Evolutionary conservation across 2,329 filamentous ascomycete genomes (phyloP).

Genomic region (Diaporthe amygdali): DNA sequence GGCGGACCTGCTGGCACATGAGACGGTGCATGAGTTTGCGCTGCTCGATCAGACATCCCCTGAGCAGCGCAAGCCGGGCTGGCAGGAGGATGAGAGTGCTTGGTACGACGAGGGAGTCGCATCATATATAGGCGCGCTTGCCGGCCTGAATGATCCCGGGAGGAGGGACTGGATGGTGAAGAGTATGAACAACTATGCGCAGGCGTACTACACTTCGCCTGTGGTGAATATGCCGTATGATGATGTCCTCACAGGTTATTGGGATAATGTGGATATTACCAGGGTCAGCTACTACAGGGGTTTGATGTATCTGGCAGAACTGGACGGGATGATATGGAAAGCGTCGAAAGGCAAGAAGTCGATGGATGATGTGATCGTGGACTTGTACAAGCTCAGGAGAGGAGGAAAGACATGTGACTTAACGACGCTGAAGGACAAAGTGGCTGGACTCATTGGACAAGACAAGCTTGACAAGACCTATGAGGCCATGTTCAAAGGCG

Average conservation of each 20-base stretch:
- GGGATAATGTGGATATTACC: constrained; percentile 18
- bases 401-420: neutral
- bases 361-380: constrained; percentile 23
- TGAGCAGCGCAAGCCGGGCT: neutral
- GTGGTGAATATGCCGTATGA: constrained; percentile 1
- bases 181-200: constrained; percentile 23
- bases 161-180: constrained; percentile 12
- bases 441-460: neutral
- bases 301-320: constrained; percentile 16
- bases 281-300: constrained; percentile 19
- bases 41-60: neutral
- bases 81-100: neutral
- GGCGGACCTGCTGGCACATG: constrained; percentile 23
- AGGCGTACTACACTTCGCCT: constrained; percentile 22
- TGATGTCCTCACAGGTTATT: constrained; percentile 18
- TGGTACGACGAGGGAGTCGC: constrained; percentile 26
- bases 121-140: constrained; percentile 20
- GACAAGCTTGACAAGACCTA: neutral
- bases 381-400: constrained; percentile 17
- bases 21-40: constrained; percentile 25
- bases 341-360: constrained; percentile 8
- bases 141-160: constrained; percentile 4
- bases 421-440: neutral
- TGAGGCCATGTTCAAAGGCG: constrained; percentile 15
- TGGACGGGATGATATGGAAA: constrained; percentile 17